These are phyloP conservation scores for Phytophthora colocasiae DNA, from an alignment of 352 stramenopile genomes.

Conservation along the genomic window DNA sequence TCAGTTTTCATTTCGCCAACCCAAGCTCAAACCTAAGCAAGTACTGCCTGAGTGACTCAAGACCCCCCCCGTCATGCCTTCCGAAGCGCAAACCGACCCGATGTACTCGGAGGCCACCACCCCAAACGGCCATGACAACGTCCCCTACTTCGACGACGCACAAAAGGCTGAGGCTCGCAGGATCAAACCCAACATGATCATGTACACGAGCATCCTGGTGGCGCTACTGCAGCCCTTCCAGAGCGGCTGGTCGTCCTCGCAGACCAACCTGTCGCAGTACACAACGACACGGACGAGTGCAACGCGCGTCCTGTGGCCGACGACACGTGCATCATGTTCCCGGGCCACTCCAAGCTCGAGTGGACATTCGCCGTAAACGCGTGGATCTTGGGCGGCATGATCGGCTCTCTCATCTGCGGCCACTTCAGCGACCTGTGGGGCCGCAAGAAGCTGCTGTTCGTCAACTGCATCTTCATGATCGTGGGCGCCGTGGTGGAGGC, in stretches of 20 bases:
- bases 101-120: slow-evolving; percentile 27
- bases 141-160: slow-evolving; percentile 23
- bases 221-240: slow-evolving; percentile 51
- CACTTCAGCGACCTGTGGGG: slow-evolving; percentile 36
- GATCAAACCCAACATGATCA: slow-evolving; percentile 38
- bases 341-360: not conserved
- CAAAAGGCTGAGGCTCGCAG: slow-evolving; percentile 24
- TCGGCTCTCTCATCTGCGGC: slow-evolving; percentile 49
- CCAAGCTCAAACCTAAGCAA: not conserved
- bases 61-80: slow-evolving; percentile 4
- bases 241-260: slow-evolving; percentile 56
- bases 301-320: not conserved
- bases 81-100: slow-evolving; percentile 21
- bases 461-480: slow-evolving; percentile 44
- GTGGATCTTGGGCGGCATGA: slow-evolving; percentile 62
- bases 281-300: slow-evolving; percentile 1
- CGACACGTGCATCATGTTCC: not conserved
- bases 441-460: slow-evolving; percentile 38
- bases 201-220: slow-evolving; percentile 50
- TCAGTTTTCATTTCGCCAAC: too few relatives aligned
- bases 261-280: slow-evolving; percentile 40
- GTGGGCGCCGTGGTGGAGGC: slow-evolving; percentile 28
- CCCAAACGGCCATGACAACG: slow-evolving; percentile 17
- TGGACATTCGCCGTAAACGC: slow-evolving; percentile 28
- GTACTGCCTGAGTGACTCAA: too few relatives aligned